Percentiles rank a stretch among this genome's conserved stretches.
phyloP scores from a whole-genome alignment of 768 basidiomycete genomes.

The Pleurotus cornucopiae region DNA sequence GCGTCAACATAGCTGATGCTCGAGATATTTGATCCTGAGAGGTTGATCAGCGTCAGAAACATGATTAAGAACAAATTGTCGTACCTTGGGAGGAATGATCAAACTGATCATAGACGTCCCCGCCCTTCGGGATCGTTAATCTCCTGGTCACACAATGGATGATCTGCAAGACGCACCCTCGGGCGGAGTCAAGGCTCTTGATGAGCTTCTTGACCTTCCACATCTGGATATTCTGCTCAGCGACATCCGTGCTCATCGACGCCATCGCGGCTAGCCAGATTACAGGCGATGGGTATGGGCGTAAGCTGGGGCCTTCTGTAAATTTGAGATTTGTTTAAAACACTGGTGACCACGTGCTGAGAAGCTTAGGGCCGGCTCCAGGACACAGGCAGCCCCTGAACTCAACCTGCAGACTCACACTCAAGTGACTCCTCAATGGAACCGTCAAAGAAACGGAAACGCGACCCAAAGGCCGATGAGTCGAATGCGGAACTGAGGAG shows the following conservation, averaged over 20 bases:
- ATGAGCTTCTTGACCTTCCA: slow-evolving; percentile 99
- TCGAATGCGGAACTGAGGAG: background rate
- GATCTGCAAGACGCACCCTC: slow-evolving; percentile 56
- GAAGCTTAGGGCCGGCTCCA: too few relatives aligned
- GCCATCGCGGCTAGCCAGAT: slow-evolving; percentile 18
- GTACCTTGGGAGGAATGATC: slow-evolving; percentile 90
- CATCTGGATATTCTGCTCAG: slow-evolving; percentile 96
- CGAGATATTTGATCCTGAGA: slow-evolving; percentile 88
- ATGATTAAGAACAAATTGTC: slow-evolving; percentile 14
- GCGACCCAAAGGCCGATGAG: background rate
- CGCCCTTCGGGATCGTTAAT: slow-evolving; percentile 51
- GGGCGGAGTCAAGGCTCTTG: slow-evolving; percentile 92
- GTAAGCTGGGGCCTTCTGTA: slow-evolving; percentile 20
- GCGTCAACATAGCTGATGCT: slow-evolving; percentile 92
- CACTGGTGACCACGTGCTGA: too few relatives aligned
- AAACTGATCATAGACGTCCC: slow-evolving; percentile 99
- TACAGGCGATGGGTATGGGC: background rate
- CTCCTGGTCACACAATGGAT: slow-evolving; percentile 8
- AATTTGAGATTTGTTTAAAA: background rate
- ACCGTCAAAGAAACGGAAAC: slow-evolving; percentile 4
- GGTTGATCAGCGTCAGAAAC: background rate
- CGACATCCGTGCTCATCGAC: slow-evolving; percentile 78
- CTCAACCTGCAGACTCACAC: slow-evolving; percentile 15
- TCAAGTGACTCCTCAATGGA: slow-evolving; percentile 15
- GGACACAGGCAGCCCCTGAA: background rate